These are phyloP conservation scores for Pichia scutulata DNA, from an alignment of 805 yeast genomes.

Conservation along the genomic window DNA sequence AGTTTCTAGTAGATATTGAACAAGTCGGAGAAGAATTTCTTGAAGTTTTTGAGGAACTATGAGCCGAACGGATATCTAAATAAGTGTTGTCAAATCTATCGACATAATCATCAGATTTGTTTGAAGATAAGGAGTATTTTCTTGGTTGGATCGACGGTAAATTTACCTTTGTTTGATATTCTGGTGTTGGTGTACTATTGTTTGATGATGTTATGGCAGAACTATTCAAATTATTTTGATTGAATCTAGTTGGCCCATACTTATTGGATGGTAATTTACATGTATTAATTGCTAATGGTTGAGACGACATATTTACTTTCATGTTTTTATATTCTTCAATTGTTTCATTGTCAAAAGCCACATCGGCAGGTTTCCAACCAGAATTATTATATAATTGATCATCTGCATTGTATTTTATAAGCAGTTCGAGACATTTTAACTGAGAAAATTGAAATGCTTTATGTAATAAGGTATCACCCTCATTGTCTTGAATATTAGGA, in stretches of 20 bases:
- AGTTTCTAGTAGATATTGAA: background rate
- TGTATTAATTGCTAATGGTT: conserved; percentile 13
- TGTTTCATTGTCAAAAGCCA: conserved; percentile 46
- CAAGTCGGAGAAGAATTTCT: conserved; percentile 12
- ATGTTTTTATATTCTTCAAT: conserved; percentile 33
- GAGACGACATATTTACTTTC: conserved; percentile 18
- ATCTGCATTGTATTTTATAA: conserved; percentile 44
- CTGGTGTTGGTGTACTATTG: conserved; percentile 4
- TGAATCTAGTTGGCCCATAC: conserved; percentile 1
- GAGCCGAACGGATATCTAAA: background rate
- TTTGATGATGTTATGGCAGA: background rate
- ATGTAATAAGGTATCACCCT: conserved; percentile 81
- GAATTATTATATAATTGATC: conserved; percentile 41
- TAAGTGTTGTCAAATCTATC: conserved; percentile 4
- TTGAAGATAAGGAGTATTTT: conserved; percentile 15
- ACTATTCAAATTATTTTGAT: conserved; percentile 1
- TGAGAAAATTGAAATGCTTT: conserved; percentile 69
- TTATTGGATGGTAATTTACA: conserved; percentile 4
- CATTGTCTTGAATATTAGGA: conserved; percentile 58
- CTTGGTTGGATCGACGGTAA: conserved; percentile 17
- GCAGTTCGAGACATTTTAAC: conserved; percentile 44
- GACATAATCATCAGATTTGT: conserved; percentile 11
- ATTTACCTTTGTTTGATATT: conserved; percentile 5
- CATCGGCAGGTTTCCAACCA: conserved; percentile 63
- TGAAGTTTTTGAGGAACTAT: conserved; percentile 10